Evolutionary conservation across 192 early-diverging fungal species (phyloP).

Genomic region (Entomortierella chlamydospora): DNA sequence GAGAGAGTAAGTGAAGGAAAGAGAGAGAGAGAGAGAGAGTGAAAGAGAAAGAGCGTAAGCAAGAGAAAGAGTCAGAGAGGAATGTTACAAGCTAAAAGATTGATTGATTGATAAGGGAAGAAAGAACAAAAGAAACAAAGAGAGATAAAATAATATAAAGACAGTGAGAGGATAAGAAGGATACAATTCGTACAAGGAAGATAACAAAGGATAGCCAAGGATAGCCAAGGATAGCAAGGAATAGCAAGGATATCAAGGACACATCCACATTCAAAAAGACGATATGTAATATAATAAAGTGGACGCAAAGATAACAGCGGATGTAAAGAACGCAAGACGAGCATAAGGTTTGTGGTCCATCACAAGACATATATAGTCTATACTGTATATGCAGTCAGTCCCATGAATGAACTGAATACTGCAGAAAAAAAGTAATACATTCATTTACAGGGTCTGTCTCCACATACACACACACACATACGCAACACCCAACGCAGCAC

Average conservation of each 20-base stretch:
- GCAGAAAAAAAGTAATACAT: no score
- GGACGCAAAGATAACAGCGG: background rate
- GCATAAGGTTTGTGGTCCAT: constrained; percentile 1
- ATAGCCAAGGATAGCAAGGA: background rate
- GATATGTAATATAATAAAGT: background rate
- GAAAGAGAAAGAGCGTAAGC: background rate
- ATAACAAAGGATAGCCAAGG: constrained; percentile 1
- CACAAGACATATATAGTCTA: constrained; percentile 12
- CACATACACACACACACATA: no score
- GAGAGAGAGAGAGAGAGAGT: background rate
- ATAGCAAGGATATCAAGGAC: constrained; percentile 6
- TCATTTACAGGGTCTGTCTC: no score
- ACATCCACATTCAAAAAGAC: no score
- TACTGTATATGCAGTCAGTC: no score
- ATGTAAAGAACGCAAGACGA: background rate
- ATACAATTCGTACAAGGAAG: background rate
- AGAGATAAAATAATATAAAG: background rate
- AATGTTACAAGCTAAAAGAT: no score
- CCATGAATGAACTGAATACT: no score
- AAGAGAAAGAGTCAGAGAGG: no score
- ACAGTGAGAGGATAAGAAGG: background rate
- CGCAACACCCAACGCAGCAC: no score
- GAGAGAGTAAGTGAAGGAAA: background rate
- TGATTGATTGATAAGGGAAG: background rate
- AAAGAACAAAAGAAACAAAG: background rate